A percentile compares a stretch with the other conserved stretches of the same genome.
phyloP scores from a whole-genome alignment of 352 stramenopile genomes.

The Pythium plurisporium region DNA sequence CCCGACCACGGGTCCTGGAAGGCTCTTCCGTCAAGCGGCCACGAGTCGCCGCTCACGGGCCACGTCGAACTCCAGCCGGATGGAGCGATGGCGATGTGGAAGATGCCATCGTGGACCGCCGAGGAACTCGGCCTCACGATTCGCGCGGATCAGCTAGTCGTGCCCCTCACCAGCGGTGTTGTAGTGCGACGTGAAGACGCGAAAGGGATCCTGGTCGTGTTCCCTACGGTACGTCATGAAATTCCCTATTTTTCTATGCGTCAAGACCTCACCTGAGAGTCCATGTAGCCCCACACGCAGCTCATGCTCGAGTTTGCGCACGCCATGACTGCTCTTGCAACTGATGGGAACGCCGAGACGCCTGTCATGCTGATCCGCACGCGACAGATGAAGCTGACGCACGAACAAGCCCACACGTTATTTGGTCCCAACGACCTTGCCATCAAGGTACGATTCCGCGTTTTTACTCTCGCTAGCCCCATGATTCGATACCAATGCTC shows the following conservation, averaged over 20 bases:
- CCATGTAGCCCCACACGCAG: slow-evolving; percentile 34
- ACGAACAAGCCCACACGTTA: slow-evolving; percentile 31
- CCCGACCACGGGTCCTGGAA: slow-evolving; percentile 53
- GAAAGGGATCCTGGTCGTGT: slow-evolving; percentile 36
- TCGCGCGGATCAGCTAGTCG: slow-evolving; percentile 35
- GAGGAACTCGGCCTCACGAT: slow-evolving; percentile 44
- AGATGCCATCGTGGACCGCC: slow-evolving; percentile 36
- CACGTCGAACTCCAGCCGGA: slow-evolving; percentile 25
- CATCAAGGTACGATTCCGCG: neutral
- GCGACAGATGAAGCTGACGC: slow-evolving; percentile 43
- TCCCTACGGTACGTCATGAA: slow-evolving; percentile 17
- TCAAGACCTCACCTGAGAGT: neutral
- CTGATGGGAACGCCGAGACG: neutral
- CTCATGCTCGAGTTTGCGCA: slow-evolving; percentile 49
- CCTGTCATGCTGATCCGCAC: slow-evolving; percentile 38
- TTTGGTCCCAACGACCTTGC: slow-evolving; percentile 20
- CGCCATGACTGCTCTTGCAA: slow-evolving; percentile 14
- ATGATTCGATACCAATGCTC: neutral
- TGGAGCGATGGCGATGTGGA: slow-evolving; percentile 38
- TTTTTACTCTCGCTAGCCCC: too few species aligned
- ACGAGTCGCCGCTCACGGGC: slow-evolving; percentile 33
- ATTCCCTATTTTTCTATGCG: neutral
- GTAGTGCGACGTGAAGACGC: slow-evolving; percentile 25
- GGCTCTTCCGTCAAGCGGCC: slow-evolving; percentile 21
- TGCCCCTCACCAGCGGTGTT: slow-evolving; percentile 46